phyloP scores from a whole-genome alignment of 768 basidiomycete species.

The Lactifluus subvellereus region DNA sequence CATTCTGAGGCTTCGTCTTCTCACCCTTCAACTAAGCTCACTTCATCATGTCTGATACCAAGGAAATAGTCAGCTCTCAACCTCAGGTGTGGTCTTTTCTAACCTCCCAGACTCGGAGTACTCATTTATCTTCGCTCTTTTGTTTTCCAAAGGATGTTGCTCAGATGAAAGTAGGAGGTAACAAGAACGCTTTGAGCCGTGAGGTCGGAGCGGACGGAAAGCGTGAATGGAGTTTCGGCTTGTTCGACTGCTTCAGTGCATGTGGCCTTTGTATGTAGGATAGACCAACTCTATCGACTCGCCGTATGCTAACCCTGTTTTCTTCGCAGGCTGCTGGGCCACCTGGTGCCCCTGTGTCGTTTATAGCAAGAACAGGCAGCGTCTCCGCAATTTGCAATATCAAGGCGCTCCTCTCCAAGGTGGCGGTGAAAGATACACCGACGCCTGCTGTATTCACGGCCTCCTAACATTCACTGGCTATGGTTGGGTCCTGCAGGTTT shows the following conservation, averaged over 20 bases:
- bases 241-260: slow-evolving; percentile 26
- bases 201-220: slow-evolving; percentile 28
- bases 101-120: too few species aligned
- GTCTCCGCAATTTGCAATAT: slow-evolving; percentile 34
- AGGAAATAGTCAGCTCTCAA: background rate
- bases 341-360: slow-evolving; percentile 40
- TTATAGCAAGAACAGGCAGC: slow-evolving; percentile 37
- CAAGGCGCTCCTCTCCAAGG: slow-evolving; percentile 36
- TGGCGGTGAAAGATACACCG: slow-evolving; percentile 32
- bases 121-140: too few species aligned
- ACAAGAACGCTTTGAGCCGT: slow-evolving; percentile 27
- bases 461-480: slow-evolving; percentile 28
- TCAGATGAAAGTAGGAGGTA: slow-evolving; percentile 11
- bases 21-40: background rate
- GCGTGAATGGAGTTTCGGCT: slow-evolving; percentile 33
- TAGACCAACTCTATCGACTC: too few species aligned
- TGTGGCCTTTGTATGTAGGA: slow-evolving; percentile 27
- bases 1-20: background rate
- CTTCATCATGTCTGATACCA: background rate
- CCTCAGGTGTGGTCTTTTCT: background rate
- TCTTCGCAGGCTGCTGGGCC: slow-evolving; percentile 31
- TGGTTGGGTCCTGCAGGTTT: slow-evolving; percentile 41
- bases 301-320: slow-evolving; percentile 4
- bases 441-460: slow-evolving; percentile 38
- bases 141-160: background rate